Evolutionary conservation across 352 stramenopile species (phyloP).

Genomic region (Globisporangium viniferum): DNA sequence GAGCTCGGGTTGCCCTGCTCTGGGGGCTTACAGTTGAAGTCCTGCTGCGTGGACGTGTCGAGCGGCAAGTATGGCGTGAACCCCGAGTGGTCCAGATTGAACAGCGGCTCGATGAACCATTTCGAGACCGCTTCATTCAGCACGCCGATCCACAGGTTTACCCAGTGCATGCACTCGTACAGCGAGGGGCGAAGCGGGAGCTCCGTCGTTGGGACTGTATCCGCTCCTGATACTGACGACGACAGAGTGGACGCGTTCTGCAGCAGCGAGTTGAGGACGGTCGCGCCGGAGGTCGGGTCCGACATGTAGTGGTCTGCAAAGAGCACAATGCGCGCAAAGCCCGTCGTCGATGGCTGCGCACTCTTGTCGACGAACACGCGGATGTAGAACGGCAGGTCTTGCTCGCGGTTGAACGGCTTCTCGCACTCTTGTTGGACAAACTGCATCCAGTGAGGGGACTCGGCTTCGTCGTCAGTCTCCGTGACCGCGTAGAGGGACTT

Average conservation of each 20-base stretch:
- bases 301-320: constrained; percentile 68
- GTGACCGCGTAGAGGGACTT: constrained; percentile 28
- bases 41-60: constrained; percentile 34
- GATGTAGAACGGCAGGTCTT: constrained; percentile 47
- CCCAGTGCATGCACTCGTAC: constrained; percentile 57
- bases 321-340: constrained; percentile 44
- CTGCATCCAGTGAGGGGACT: constrained; percentile 37
- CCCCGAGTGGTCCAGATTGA: constrained; percentile 54
- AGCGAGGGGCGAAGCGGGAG: constrained; percentile 40
- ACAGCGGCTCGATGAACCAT: constrained; percentile 55
- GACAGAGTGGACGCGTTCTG: constrained; percentile 24
- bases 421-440: constrained; percentile 49
- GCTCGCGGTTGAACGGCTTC: constrained; percentile 37
- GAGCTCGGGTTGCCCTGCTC: constrained; percentile 39
- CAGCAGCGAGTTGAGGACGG: constrained; percentile 50
- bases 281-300: constrained; percentile 35
- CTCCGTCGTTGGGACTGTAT: background rate
- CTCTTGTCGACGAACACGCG: constrained; percentile 33
- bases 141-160: constrained; percentile 45
- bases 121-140: constrained; percentile 58
- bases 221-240: background rate
- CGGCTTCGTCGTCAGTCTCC: constrained; percentile 32
- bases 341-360: constrained; percentile 10
- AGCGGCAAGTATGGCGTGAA: constrained; percentile 42
- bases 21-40: constrained; percentile 33